Conservation (phyloP, 352 stramenopile species). For the Phytophthora tentaculata region DNA sequence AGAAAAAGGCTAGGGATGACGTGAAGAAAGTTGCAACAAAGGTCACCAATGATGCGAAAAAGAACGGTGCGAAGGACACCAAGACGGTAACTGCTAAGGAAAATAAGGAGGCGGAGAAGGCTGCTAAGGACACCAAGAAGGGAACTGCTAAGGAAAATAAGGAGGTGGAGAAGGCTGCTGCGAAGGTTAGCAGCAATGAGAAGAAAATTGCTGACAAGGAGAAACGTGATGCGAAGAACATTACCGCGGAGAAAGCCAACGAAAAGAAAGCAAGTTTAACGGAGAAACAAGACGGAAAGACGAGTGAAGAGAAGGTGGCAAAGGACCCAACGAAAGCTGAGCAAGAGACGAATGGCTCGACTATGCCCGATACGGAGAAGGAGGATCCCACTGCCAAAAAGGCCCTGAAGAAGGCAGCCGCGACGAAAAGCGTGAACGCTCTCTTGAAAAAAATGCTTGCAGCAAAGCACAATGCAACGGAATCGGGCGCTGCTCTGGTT, state of each 20-base stretch:
- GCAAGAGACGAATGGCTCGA: conserved; percentile 17
- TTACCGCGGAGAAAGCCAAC: not conserved
- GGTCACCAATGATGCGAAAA: conserved; percentile 11
- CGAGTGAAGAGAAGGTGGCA: conserved; percentile 9
- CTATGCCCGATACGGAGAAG: conserved; percentile 9
- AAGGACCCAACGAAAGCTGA: conserved; percentile 6
- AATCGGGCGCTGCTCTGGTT: conserved; percentile 35
- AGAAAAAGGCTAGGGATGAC: conserved; percentile 17
- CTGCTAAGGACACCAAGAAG: conserved; percentile 19
- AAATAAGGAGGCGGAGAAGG: too few relatives aligned
- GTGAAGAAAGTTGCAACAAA: conserved; percentile 7
- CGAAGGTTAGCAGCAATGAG: conserved; percentile 3
- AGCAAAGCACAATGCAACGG: conserved; percentile 27
- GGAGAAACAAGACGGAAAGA: conserved; percentile 16
- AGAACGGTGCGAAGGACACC: conserved; percentile 1
- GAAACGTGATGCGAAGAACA: conserved; percentile 12
- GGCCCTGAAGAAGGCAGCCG: conserved; percentile 20
- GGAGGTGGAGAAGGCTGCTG: conserved; percentile 8
- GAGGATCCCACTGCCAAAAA: conserved; percentile 14
- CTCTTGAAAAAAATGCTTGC: conserved; percentile 42
- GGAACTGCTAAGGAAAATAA: conserved; percentile 16
- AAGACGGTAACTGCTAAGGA: conserved; percentile 30
- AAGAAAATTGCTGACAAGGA: conserved; percentile 13
- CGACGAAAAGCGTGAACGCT: conserved; percentile 42
- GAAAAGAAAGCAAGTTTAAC: conserved; percentile 18